Conservation (phyloP, 768 basidiomycete genomes). For the Rhizopogon vulgaris region DNA sequence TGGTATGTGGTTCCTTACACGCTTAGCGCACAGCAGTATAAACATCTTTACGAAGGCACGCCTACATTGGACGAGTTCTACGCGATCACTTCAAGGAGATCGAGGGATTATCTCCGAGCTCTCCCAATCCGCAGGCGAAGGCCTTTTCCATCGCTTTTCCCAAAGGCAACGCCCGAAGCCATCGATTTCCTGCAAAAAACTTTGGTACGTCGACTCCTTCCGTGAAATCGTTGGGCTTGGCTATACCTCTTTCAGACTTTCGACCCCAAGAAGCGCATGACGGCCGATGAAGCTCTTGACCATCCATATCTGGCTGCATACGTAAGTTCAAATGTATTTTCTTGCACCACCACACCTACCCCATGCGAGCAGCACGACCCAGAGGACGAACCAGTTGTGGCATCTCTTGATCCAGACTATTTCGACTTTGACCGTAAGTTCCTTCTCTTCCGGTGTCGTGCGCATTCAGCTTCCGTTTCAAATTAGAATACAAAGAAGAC, state of each 20-base stretch:
- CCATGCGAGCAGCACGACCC: slow-evolving; percentile 60
- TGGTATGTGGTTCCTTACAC: slow-evolving; percentile 31
- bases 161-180: slow-evolving; percentile 66
- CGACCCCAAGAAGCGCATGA: slow-evolving; percentile 80
- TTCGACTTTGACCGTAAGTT: slow-evolving; percentile 84
- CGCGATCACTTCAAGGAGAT: slow-evolving; percentile 78
- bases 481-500: slow-evolving; percentile 61
- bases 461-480: slow-evolving; percentile 4
- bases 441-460: background rate
- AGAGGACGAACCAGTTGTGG: slow-evolving; percentile 82
- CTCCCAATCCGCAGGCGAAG: slow-evolving; percentile 77
- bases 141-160: slow-evolving; percentile 68
- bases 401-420: slow-evolving; percentile 75
- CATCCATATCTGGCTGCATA: slow-evolving; percentile 82
- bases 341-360: background rate
- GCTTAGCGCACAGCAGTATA: slow-evolving; percentile 13
- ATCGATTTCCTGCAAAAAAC: slow-evolving; percentile 71
- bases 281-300: slow-evolving; percentile 74
- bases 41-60: slow-evolving; percentile 43
- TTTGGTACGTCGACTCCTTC: slow-evolving; percentile 46
- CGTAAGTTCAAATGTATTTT: slow-evolving; percentile 30
- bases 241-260: slow-evolving; percentile 49
- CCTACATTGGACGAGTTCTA: slow-evolving; percentile 89
- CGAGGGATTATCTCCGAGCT: slow-evolving; percentile 82
- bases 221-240: background rate